Base-by-base conservation (phyloP, 2,329 filamentous ascomycete genomes). In the Pseudogymnoascus sp. region DNA sequence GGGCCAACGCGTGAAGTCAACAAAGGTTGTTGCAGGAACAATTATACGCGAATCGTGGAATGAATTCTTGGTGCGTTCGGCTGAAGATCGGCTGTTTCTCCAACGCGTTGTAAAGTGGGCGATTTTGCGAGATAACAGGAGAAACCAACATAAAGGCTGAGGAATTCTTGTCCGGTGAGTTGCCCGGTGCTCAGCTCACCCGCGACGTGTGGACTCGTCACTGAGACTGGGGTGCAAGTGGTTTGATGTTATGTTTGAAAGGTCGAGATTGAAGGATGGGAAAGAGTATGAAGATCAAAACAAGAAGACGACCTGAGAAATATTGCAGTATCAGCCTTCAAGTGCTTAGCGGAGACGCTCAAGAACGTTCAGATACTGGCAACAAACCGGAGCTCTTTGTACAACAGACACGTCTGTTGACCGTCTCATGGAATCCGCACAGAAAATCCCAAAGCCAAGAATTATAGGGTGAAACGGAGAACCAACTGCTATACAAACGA, bases 341-440 rank as follows among this genome's bases (percentile, higher is more conserved):
- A 34, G 51, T 57, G 51, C 51, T 57, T 31, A 21, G 16, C 51
- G 13, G 51, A 34, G 51, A 57, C 51, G 51, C 51, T n/a, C 28
- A 34, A 57, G 51, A 57, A 57, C 51, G 28, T 21, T 14, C 16
- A 57, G 51, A 34, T 57, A 57, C 28, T 57, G 51, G 51, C 51
- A 21, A 57, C 51, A 57, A 34, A 57, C 51, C 51, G 23, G 28
- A 34, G 51, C 28, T 57, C 51, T 57, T 57, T 57, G 51, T 57
- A 21, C 51, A 57, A 34, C 28, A 57, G 28, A 57, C 28, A 34
- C 25, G n/a, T 19, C 51, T 34, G 51, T 57, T 57, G 48, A 34
- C 51, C 11, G 28, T 57, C 48, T 57, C 28, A 34, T 34, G 28
- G 25, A 57, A 57, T 19, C 51, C 51, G 28, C 51, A 57, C 28